Evolutionary conservation across 2,329 filamentous ascomycete species (phyloP).

Genomic region (Dactylellina leptospora): DNA sequence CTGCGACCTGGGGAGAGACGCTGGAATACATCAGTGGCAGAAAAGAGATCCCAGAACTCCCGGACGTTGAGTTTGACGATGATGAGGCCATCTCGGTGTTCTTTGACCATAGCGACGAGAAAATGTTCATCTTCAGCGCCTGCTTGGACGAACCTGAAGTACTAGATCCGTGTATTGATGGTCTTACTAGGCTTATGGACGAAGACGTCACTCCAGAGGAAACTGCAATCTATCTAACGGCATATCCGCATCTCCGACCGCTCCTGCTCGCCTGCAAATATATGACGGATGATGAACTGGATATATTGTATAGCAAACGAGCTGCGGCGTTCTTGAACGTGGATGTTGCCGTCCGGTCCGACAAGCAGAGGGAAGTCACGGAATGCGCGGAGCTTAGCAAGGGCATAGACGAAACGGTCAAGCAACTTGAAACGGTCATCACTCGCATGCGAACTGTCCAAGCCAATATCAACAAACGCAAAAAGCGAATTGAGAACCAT

Average conservation of each 20-base stretch:
- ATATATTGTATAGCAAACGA: slow-evolving; percentile 36
- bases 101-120: slow-evolving; percentile 40
- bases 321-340: slow-evolving; percentile 41
- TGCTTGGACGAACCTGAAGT: slow-evolving; percentile 44
- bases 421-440: slow-evolving; percentile 36
- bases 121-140: slow-evolving; percentile 47
- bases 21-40: slow-evolving; percentile 37
- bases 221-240: slow-evolving; percentile 44
- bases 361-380: slow-evolving; percentile 45
- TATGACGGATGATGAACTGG: slow-evolving; percentile 48
- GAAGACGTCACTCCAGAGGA: slow-evolving; percentile 47
- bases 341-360: slow-evolving; percentile 40
- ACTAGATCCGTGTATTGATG: slow-evolving; percentile 34
- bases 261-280: slow-evolving; percentile 39
- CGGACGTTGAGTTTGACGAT: slow-evolving; percentile 40
- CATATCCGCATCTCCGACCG: slow-evolving; percentile 37
- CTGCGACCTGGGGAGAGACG: slow-evolving; percentile 46
- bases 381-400: slow-evolving; percentile 41
- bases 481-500: slow-evolving; percentile 35
- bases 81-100: slow-evolving; percentile 40
- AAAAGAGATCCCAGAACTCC: slow-evolving; percentile 37
- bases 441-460: slow-evolving; percentile 39
- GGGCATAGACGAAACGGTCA: slow-evolving; percentile 44
- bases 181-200: slow-evolving; percentile 35
- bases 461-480: slow-evolving; percentile 38